Conservation (phyloP, 495 filamentous ascomycete genomes). For the Aspergillus asperescens region DNA sequence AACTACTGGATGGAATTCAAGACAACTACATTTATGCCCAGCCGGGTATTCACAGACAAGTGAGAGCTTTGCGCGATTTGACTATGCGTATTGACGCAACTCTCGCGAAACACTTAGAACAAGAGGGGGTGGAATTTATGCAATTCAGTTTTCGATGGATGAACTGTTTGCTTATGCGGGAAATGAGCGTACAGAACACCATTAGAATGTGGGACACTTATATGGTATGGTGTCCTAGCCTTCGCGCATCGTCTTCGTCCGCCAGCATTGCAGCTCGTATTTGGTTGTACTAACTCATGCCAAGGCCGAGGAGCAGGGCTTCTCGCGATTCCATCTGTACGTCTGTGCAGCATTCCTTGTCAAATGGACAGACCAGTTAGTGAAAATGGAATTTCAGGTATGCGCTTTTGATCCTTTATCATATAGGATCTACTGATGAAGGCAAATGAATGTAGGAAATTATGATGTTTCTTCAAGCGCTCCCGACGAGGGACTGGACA, state of each 20-base stretch:
- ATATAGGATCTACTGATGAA: not conserved
- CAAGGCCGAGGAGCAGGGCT: constrained; percentile 95
- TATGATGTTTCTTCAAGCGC: constrained; percentile 98
- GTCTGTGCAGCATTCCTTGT: constrained; percentile 98
- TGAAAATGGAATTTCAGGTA: constrained; percentile 92
- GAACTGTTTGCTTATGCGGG: constrained; percentile 97
- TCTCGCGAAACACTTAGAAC: constrained; percentile 81
- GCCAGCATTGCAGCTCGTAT: not conserved
- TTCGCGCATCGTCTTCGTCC: not conserved
- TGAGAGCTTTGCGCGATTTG: constrained; percentile 78
- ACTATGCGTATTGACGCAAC: constrained; percentile 81
- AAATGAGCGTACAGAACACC: constrained; percentile 90
- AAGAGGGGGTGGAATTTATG: constrained; percentile 93
- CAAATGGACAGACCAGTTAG: constrained; percentile 91
- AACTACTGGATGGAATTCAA: constrained; percentile 93
- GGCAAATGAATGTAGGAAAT: constrained; percentile 59
- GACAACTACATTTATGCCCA: constrained; percentile 98
- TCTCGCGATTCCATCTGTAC: constrained; percentile 96
- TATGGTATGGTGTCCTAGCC: constrained; percentile 54
- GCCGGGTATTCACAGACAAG: constrained; percentile 92
- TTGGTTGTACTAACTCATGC: constrained; percentile 18
- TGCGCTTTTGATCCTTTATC: not conserved
- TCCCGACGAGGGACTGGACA: constrained; percentile 93
- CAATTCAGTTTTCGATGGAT: constrained; percentile 99
- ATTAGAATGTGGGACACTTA: constrained; percentile 99